Evolutionary conservation across 208 protist genomes (phyloP).

Genomic region (Acanthamoeba polyphaga): DNA sequence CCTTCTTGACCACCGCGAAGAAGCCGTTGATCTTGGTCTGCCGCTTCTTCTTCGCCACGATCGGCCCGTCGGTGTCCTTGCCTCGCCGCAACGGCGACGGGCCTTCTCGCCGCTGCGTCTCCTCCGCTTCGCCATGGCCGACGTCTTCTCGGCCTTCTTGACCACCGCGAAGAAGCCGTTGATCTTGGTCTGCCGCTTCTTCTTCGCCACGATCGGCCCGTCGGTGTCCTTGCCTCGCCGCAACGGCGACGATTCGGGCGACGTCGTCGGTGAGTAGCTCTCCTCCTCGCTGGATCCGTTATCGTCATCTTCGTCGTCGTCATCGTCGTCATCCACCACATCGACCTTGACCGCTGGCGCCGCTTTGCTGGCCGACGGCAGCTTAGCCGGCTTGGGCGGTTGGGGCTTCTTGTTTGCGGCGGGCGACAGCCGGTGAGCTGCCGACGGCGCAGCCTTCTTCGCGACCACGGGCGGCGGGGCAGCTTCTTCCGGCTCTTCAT

Average conservation of each 20-base stretch:
- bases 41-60: slow-evolving; percentile 35
- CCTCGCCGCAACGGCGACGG: not conserved
- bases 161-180: slow-evolving; percentile 35
- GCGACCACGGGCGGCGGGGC: too few relatives aligned
- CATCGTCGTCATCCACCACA: not conserved
- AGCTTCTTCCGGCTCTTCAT: not conserved
- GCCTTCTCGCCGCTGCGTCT: not conserved
- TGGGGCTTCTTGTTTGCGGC: not conserved
- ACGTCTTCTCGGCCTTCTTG: slow-evolving; percentile 3
- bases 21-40: slow-evolving; percentile 69
- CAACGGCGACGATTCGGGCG: slow-evolving; percentile 9
- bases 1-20: slow-evolving; percentile 7
- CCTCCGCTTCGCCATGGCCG: not conserved
- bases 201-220: slow-evolving; percentile 41
- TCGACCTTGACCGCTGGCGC: not conserved
- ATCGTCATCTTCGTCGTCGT: not conserved
- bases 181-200: slow-evolving; percentile 59
- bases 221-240: slow-evolving; percentile 36
- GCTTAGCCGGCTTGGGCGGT: not conserved
- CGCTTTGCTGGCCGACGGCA: not conserved
- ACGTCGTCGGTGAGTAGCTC: slow-evolving; percentile 16
- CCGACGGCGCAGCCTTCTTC: not conserved
- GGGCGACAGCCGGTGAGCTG: too few relatives aligned
- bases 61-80: slow-evolving; percentile 50
- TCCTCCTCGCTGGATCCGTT: not conserved